Percentiles rank a stretch among this genome's conserved stretches.
Evolutionary conservation across 192 early-diverging fungal genomes (phyloP).

Genomic region (Obelidium mucronatum): DNA sequence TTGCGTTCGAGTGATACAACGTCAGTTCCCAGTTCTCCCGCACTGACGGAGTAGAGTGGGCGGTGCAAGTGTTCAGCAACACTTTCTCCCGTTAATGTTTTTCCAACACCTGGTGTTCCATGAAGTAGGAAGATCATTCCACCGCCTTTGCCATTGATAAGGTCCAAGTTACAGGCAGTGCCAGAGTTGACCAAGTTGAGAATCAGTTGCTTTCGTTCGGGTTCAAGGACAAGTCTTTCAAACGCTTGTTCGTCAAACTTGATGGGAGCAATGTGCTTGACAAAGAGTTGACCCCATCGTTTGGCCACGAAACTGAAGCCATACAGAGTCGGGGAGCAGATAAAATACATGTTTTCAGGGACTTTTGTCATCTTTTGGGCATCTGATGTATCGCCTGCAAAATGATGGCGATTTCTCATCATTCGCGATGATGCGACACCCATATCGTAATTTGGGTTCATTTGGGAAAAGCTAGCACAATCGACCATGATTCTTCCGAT

Average conservation of each 20-base stretch:
- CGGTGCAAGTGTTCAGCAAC: slow-evolving; percentile 29
- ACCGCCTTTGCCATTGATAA: slow-evolving; percentile 32
- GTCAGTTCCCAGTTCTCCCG: slow-evolving; percentile 34
- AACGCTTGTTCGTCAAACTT: slow-evolving; percentile 26
- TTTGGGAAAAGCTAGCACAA: background rate
- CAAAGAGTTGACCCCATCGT: slow-evolving; percentile 23
- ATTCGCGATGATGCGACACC: background rate
- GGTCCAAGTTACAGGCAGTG: background rate
- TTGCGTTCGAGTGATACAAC: slow-evolving; percentile 14
- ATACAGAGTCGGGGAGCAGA: slow-evolving; percentile 17
- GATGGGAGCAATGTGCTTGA: slow-evolving; percentile 8
- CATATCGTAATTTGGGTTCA: slow-evolving; percentile 22
- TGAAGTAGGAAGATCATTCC: slow-evolving; percentile 33
- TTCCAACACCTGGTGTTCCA: slow-evolving; percentile 28
- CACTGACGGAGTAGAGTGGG: slow-evolving; percentile 29
- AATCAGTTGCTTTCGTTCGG: slow-evolving; percentile 19
- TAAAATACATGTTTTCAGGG: background rate
- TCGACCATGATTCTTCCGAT: slow-evolving; percentile 13
- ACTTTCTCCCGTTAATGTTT: slow-evolving; percentile 33
- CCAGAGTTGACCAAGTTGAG: slow-evolving; percentile 12
- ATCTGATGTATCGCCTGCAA: background rate
- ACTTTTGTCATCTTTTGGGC: background rate
- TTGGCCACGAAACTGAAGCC: slow-evolving; percentile 6
- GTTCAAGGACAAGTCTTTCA: slow-evolving; percentile 13
- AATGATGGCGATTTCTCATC: background rate